Percentiles rank a stretch among this genome's conserved stretches.
These are phyloP conservation scores for Sistotremastrum suecicum DNA, from an alignment of 768 basidiomycete genomes.

Conservation along the genomic window DNA sequence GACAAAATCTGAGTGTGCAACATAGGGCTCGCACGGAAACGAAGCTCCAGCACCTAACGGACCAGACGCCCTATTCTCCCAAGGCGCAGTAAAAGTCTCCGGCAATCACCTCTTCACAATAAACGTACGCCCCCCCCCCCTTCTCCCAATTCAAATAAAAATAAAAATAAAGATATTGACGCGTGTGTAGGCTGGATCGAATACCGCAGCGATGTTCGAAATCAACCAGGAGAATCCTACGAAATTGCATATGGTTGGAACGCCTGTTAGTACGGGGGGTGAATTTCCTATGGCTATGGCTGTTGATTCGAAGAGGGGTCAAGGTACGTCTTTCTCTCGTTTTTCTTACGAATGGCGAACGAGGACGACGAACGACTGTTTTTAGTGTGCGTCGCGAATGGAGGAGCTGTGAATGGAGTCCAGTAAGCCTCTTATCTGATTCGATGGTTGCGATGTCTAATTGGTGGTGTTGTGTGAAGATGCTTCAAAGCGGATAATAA, in stretches of 20 bases:
- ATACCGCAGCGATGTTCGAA: conserved; percentile 24
- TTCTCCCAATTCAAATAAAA: no score
- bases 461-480: conserved; percentile 15
- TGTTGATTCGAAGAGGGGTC: conserved; percentile 18
- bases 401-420: conserved; percentile 30
- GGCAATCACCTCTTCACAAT: conserved; percentile 22
- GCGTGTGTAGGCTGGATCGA: conserved; percentile 7
- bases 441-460: neutral
- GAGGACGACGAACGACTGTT: no score
- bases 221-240: conserved; percentile 15
- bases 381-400: conserved; percentile 27
- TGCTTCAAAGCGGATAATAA: conserved; percentile 31
- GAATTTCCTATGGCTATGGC: conserved; percentile 19
- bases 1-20: no score
- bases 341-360: no score
- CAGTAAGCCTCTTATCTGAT: conserved; percentile 12
- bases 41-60: conserved; percentile 11
- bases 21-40: conserved; percentile 21
- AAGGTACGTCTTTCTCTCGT: no score
- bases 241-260: conserved; percentile 10
- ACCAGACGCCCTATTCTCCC: conserved; percentile 28
- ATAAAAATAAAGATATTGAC: no score
- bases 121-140: conserved; percentile 14
- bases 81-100: conserved; percentile 27
- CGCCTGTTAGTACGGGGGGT: conserved; percentile 10